A percentile compares a stretch with the other conserved stretches of the same genome.
Evolutionary conservation across 805 yeast genomes (phyloP).

Genomic region (Starmerella ratchasimensis): DNA sequence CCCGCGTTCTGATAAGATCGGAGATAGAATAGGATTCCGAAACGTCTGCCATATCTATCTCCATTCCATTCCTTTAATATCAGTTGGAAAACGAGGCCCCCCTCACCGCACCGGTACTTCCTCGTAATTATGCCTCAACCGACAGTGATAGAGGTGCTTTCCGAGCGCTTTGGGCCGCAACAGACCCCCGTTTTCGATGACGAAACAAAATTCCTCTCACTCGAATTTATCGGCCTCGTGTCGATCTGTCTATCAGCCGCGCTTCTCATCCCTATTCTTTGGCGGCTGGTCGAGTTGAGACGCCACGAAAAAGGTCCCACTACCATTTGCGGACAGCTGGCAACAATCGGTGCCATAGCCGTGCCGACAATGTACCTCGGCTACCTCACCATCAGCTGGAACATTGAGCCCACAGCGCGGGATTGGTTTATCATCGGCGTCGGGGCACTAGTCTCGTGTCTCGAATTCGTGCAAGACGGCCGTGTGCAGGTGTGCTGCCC

Average conservation of each 20-base stretch:
- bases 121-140: too few species aligned
- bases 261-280: constrained; percentile 11
- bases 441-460: constrained; percentile 8
- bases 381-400: background rate
- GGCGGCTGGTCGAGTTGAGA: constrained; percentile 6
- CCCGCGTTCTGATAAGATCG: too few species aligned
- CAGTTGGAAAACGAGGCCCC: too few species aligned
- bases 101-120: too few species aligned
- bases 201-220: background rate
- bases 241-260: constrained; percentile 3
- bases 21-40: too few species aligned
- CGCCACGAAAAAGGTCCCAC: constrained; percentile 14
- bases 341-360: constrained; percentile 10
- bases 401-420: constrained; percentile 4
- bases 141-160: too few species aligned
- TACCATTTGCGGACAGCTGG: constrained; percentile 17
- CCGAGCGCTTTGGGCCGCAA: too few species aligned
- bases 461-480: constrained; percentile 20
- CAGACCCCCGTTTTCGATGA: constrained; percentile 2
- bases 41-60: too few species aligned
- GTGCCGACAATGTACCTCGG: constrained; percentile 12
- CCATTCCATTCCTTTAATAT: too few species aligned
- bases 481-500: constrained; percentile 18
- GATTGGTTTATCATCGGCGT: constrained; percentile 8
- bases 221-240: background rate